These are phyloP conservation scores for Beta vulgaris DNA, from an alignment of 148 eudicot species.

Conservation along the genomic window DNA sequence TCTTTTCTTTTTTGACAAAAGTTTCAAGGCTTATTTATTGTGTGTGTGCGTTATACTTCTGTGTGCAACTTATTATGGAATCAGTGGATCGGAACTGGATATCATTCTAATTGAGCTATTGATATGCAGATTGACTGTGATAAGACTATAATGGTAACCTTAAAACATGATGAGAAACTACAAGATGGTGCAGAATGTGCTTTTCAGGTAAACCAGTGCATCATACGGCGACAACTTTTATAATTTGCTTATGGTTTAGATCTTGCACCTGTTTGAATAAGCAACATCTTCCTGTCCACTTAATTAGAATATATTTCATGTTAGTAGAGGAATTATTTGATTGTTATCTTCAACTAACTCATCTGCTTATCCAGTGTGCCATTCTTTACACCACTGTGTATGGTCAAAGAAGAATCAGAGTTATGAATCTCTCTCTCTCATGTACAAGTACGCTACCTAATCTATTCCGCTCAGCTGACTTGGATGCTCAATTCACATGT, in stretches of 20 bases:
- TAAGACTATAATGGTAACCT: constrained; percentile 84
- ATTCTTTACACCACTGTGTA: constrained; percentile 94
- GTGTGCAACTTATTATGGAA: background rate
- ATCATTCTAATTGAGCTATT: constrained; percentile 3
- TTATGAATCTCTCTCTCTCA: constrained; percentile 84
- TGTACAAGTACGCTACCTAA: constrained; percentile 77
- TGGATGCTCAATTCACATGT: constrained; percentile 90
- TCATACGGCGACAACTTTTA: background rate
- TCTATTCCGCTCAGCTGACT: constrained; percentile 88
- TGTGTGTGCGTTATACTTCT: background rate
- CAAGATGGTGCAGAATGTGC: constrained; percentile 88
- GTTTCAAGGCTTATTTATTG: background rate
- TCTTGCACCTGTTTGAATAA: background rate
- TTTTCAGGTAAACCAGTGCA: constrained; percentile 61
- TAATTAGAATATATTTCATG: background rate
- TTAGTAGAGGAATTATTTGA: constrained; percentile 1
- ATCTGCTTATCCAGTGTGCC: constrained; percentile 60
- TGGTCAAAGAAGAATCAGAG: constrained; percentile 96
- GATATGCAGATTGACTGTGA: constrained; percentile 87
- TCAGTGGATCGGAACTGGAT: background rate
- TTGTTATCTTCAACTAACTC: background rate
- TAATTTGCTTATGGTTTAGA: background rate
- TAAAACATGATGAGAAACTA: constrained; percentile 93
- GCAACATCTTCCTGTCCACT: background rate
- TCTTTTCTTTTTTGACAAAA: background rate